Evolutionary conservation across 257 asterid species (phyloP).

Genomic region (Asclepias syriaca): DNA sequence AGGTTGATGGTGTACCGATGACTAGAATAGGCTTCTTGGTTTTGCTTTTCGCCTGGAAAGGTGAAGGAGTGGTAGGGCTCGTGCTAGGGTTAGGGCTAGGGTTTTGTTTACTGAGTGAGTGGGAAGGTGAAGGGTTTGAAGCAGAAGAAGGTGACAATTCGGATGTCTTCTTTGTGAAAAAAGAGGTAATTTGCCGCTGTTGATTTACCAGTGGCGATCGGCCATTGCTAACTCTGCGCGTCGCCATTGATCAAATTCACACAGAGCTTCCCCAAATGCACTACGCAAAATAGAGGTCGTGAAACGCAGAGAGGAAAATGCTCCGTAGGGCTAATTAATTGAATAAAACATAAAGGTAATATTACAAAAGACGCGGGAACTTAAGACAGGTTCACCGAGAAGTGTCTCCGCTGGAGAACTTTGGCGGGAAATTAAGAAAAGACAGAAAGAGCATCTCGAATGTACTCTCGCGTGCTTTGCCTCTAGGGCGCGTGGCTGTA

Average conservation of each 20-base stretch:
- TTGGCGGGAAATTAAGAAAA: slow-evolving; percentile 9
- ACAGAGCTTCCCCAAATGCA: background rate
- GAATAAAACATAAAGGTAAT: background rate
- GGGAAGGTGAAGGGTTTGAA: slow-evolving; percentile 37
- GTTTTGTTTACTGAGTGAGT: slow-evolving; percentile 26
- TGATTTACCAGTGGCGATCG: slow-evolving; percentile 83
- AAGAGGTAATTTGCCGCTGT: slow-evolving; percentile 78
- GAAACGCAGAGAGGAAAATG: background rate
- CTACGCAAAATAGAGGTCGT: background rate
- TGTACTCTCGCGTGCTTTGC: background rate
- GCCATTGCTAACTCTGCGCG: slow-evolving; percentile 69
- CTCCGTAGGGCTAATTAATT: background rate
- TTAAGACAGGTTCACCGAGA: background rate
- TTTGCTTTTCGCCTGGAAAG: slow-evolving; percentile 37
- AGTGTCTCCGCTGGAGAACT: background rate
- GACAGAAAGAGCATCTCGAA: background rate
- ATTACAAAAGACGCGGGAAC: background rate
- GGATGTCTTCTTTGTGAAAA: slow-evolving; percentile 55
- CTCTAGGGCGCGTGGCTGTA: too few relatives aligned
- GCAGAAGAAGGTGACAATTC: slow-evolving; percentile 33
- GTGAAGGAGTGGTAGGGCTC: slow-evolving; percentile 42
- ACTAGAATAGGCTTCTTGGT: slow-evolving; percentile 48
- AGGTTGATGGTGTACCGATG: slow-evolving; percentile 31
- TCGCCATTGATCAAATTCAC: slow-evolving; percentile 11
- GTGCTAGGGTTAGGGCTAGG: slow-evolving; percentile 41